Base-by-base conservation (phyloP, 108 stramenopile species). In the Conticribra guillardii region DNA sequence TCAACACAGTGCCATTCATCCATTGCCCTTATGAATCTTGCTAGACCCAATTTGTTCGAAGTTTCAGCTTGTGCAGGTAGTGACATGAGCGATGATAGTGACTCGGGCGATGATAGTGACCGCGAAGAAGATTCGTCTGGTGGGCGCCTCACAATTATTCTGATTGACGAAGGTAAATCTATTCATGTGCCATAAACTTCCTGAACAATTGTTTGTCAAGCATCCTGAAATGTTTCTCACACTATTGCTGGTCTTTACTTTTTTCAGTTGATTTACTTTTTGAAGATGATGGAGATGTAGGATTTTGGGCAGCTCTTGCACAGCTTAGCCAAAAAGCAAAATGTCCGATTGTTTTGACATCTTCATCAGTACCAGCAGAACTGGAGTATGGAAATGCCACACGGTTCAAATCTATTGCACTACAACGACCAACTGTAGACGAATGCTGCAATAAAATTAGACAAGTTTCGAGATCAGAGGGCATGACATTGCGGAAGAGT, bases 291-390 rank as follows among this genome's bases (percentile, higher is more conserved):
- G 87, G 86, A 8, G 94, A 93, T 60, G 54, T 76, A 33, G 91
- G 84, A n/a, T 95, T 95, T 69, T 95, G 94, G 94, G 48, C 67
- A 18, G 84, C 88, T 9, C 70, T 95, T 24, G 63, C 67, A 4
- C 63, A 76, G 21, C 49, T 95, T 16, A 73, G 78, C 65, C 83
- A 85, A 62, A 79, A 71, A 49, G 84, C 91, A 2, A 89, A 91
- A 53, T 91, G 87, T 57, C 94, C 94, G 11, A 93, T 95, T 30
- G 47, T 95, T 15, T 49, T 92, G 59, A 95, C 94, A 3, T 71
- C 90, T n/a, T 71, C 79, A 32, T 28, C 32, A 1, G 19, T 76
- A 22, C 89, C 89, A 17, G 41, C 51, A 3, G 60, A 60, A 30
- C 67, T 90, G 30, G 7, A 48, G 18, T 23, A 44, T 47, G 29